These are phyloP conservation scores for Fusarium succisae DNA, from an alignment of 2,329 filamentous ascomycete genomes.

Conservation along the genomic window DNA sequence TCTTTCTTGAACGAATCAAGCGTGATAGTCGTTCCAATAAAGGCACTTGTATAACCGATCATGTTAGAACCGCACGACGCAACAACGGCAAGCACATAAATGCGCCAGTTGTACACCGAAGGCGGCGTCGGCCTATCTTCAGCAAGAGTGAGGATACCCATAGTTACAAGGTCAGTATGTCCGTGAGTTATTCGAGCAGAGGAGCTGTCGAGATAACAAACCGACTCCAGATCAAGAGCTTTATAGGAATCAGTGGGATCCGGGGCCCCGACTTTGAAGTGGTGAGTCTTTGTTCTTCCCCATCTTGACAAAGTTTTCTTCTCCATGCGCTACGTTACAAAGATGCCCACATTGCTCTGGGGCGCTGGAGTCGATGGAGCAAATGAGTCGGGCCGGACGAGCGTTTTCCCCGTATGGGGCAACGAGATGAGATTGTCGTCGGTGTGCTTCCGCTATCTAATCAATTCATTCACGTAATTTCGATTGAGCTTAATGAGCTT, in stretches of 20 bases:
- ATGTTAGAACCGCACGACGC: conserved; percentile 53
- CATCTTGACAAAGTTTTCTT: conserved; percentile 15
- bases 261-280: conserved; percentile 16
- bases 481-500: background rate
- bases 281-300: conserved; percentile 7
- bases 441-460: background rate
- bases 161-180: background rate
- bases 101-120: conserved; percentile 49
- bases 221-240: background rate
- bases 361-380: conserved; percentile 9
- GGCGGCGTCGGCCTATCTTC: conserved; percentile 51
- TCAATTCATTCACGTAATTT: background rate
- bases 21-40: conserved; percentile 73
- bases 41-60: conserved; percentile 61
- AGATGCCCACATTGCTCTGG: conserved; percentile 18
- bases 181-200: background rate
- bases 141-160: conserved; percentile 46
- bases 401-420: conserved; percentile 21
- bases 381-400: conserved; percentile 23
- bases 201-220: background rate
- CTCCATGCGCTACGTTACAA: conserved; percentile 20
- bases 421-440: background rate
- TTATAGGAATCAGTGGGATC: conserved; percentile 17
- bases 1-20: conserved; percentile 69
- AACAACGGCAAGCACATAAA: conserved; percentile 47